Conservation (phyloP, 2,329 filamentous ascomycete genomes). For the Colletotrichum melonis region DNA sequence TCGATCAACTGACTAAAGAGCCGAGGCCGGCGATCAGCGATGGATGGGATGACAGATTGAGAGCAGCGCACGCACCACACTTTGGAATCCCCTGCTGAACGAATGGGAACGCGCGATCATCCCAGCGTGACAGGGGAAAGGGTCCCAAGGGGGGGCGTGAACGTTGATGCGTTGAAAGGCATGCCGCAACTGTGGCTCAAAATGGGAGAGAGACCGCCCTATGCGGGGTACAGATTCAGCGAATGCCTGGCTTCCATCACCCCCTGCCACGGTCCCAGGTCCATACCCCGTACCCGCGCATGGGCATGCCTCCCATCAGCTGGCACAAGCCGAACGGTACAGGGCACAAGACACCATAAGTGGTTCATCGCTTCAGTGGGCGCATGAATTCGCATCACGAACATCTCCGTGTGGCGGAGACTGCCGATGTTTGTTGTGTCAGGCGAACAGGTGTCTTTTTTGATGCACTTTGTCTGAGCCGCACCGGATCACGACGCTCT, state of each 20-base stretch:
- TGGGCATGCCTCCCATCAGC: conserved; percentile 22
- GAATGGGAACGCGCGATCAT: conserved; percentile 22
- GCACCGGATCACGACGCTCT: not conserved
- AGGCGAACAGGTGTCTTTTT: not conserved
- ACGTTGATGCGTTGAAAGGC: not conserved
- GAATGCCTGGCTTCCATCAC: not conserved
- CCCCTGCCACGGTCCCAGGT: not conserved
- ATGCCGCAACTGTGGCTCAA: conserved; percentile 18
- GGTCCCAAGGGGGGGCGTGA: not conserved
- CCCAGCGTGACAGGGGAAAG: not conserved
- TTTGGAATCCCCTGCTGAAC: conserved; percentile 22
- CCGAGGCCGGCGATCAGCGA: conserved; percentile 35
- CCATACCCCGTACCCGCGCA: not conserved
- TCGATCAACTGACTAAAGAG: conserved; percentile 34
- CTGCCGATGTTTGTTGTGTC: conserved; percentile 2
- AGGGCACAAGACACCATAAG: conserved; percentile 1
- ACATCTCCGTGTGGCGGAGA: conserved; percentile 16
- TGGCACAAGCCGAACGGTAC: conserved; percentile 15
- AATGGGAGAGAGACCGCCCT: conserved; percentile 2
- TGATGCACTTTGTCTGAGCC: not conserved
- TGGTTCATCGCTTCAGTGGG: conserved; percentile 11
- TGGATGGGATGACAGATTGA: conserved; percentile 34
- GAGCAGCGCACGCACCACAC: conserved; percentile 28
- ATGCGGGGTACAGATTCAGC: conserved; percentile 25
- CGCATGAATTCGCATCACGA: conserved; percentile 24